Percentiles rank a stretch among this genome's conserved stretches.
These are phyloP conservation scores for Maudiozyma turicensis DNA, from an alignment of 805 yeast species.

Conservation along the genomic window DNA sequence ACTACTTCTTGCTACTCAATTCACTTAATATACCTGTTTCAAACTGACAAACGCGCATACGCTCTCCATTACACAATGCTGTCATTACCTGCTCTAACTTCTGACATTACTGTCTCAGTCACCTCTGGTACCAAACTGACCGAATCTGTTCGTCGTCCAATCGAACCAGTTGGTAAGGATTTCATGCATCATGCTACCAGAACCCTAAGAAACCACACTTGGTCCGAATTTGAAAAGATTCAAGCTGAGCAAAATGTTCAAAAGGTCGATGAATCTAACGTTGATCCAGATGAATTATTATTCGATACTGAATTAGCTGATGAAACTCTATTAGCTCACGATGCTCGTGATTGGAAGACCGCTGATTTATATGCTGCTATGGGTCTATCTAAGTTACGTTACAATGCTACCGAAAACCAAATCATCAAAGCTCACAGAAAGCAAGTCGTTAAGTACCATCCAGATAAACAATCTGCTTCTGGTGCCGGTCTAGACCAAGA, in stretches of 20 bases:
- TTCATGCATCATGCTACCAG: constrained; percentile 96
- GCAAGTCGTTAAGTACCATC: constrained; percentile 94
- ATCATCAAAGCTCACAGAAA: constrained; percentile 94
- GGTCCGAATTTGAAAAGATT: constrained; percentile 93
- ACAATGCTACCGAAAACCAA: constrained; percentile 85
- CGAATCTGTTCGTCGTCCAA: constrained; percentile 62
- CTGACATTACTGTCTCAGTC: constrained; percentile 44
- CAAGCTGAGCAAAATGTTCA: constrained; percentile 85
- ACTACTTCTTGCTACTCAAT: no score
- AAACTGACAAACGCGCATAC: no score
- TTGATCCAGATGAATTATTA: constrained; percentile 47
- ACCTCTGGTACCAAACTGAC: constrained; percentile 42
- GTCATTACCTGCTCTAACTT: constrained; percentile 43
- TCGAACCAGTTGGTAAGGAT: constrained; percentile 95
- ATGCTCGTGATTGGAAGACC: constrained; percentile 96
- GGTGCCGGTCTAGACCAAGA: constrained; percentile 82
- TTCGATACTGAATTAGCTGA: constrained; percentile 53
- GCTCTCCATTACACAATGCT: constrained; percentile 11
- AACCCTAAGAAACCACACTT: constrained; percentile 91
- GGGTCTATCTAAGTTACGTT: constrained; percentile 86
- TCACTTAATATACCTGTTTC: no score
- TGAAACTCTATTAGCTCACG: constrained; percentile 72
- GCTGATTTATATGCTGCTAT: constrained; percentile 94
- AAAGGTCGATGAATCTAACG: constrained; percentile 49
- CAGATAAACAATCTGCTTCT: constrained; percentile 91